Evolutionary conservation across 1,284 basidiomycete genomes (phyloP).

Genomic region (Sanghuangporus baumii): DNA sequence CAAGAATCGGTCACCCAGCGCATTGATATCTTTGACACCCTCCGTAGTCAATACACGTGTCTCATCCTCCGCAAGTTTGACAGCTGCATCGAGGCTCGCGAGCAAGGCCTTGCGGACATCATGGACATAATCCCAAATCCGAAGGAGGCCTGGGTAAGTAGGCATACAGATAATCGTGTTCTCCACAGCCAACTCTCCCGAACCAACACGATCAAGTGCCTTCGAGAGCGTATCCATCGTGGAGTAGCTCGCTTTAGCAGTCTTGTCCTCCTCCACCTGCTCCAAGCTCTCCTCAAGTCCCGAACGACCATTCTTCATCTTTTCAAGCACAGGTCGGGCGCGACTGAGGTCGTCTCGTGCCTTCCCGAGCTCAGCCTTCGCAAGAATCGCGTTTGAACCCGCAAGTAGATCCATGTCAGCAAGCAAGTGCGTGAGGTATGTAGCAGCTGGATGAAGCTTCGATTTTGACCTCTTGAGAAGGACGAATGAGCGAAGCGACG

Average conservation of each 20-base stretch:
- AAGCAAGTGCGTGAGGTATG: conserved; percentile 87
- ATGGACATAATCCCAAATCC: conserved; percentile 84
- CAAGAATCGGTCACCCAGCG: conserved; percentile 75
- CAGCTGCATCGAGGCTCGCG: conserved; percentile 76
- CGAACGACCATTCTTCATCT: conserved; percentile 74
- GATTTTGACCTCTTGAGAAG: conserved; percentile 93
- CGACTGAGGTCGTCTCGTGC: conserved; percentile 70
- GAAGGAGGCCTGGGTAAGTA: conserved; percentile 81
- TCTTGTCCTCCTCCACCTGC: conserved; percentile 73
- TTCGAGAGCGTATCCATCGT: conserved; percentile 60
- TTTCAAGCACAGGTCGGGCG: conserved; percentile 80
- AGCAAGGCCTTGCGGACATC: conserved; percentile 82
- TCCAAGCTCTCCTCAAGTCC: conserved; percentile 78
- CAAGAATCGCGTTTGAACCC: conserved; percentile 82
- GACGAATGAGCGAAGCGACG: conserved; percentile 92
- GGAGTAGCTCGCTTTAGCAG: conserved; percentile 45
- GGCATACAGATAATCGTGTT: conserved; percentile 55
- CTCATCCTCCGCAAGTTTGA: conserved; percentile 80
- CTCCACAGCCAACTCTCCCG: conserved; percentile 66
- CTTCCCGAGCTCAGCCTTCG: conserved; percentile 72
- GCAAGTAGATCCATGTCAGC: conserved; percentile 87
- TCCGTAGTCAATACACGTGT: conserved; percentile 66
- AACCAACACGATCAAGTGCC: conserved; percentile 75
- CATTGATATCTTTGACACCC: conserved; percentile 67
- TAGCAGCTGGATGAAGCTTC: conserved; percentile 93